These are phyloP conservation scores for Suhomyces taliae DNA, from an alignment of 1,139 yeast species.

Conservation along the genomic window DNA sequence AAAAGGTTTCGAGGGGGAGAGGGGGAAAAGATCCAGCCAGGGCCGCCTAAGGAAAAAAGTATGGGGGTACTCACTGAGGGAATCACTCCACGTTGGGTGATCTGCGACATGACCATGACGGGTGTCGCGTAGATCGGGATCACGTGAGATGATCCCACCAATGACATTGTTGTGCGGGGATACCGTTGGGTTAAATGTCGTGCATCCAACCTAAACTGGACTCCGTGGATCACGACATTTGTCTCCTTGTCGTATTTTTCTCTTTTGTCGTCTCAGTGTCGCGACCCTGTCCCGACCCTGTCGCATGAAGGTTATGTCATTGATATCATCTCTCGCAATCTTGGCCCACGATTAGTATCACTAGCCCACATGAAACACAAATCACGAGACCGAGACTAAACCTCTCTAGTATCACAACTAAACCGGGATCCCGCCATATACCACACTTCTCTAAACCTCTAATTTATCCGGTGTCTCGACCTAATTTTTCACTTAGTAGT, in stretches of 20 bases:
- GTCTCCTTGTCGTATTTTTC: too few species aligned
- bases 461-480: too few species aligned
- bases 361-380: neutral
- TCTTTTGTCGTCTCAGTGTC: neutral
- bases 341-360: neutral
- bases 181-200: slow-evolving; percentile 8
- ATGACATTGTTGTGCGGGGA: neutral
- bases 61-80: too few species aligned
- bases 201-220: neutral
- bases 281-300: neutral
- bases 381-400: neutral
- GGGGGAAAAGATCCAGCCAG: too few species aligned
- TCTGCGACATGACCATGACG: neutral
- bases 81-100: neutral
- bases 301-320: neutral
- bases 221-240: too few species aligned
- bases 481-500: too few species aligned
- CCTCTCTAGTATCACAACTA: neutral
- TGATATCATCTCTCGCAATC: neutral
- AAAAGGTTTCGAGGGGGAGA: too few species aligned
- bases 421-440: too few species aligned
- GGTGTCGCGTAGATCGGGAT: neutral
- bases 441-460: too few species aligned
- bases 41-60: too few species aligned
- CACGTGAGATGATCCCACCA: too few species aligned